These are phyloP conservation scores for Ustilago lituana DNA, from an alignment of 1,284 basidiomycete genomes.

Conservation along the genomic window DNA sequence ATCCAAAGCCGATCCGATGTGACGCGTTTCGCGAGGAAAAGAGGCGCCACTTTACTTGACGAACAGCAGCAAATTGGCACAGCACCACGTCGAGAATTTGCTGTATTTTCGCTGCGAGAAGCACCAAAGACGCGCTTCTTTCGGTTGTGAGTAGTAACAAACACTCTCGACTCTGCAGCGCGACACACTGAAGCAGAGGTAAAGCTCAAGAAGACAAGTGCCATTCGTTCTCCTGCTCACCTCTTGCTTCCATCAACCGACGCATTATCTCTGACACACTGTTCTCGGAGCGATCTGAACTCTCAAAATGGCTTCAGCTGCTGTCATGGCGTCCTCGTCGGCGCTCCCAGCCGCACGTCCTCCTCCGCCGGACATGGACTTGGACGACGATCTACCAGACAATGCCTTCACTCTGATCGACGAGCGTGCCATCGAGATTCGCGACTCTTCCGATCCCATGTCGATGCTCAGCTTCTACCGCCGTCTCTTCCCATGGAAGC, in stretches of 20 bases:
- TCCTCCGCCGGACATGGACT: constrained; percentile 55
- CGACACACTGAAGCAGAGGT: too few relatives aligned
- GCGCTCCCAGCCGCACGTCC: constrained; percentile 46
- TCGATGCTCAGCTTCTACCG: constrained; percentile 90
- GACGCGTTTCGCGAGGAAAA: constrained; percentile 27
- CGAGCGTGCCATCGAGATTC: constrained; percentile 61
- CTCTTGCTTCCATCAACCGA: neutral
- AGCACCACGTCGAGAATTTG: constrained; percentile 1
- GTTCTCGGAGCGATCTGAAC: too few relatives aligned
- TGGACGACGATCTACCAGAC: constrained; percentile 52
- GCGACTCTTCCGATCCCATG: constrained; percentile 71
- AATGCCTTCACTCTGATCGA: constrained; percentile 53
- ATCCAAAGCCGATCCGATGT: constrained; percentile 10
- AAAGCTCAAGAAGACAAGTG: too few relatives aligned
- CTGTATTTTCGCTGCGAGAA: too few relatives aligned
- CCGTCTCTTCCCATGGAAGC: constrained; percentile 91
- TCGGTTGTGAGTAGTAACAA: neutral
- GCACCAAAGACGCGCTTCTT: constrained; percentile 6
- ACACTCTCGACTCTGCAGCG: neutral
- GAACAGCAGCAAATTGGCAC: neutral
- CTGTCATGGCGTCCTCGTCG: constrained; percentile 35
- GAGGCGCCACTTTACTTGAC: constrained; percentile 35
- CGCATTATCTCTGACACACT: too few relatives aligned
- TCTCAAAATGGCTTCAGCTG: constrained; percentile 48
- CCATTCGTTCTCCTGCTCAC: neutral